Evolutionary conservation across 176 grass and related monocot species (phyloP).

Genomic region (Carex kokanica): DNA sequence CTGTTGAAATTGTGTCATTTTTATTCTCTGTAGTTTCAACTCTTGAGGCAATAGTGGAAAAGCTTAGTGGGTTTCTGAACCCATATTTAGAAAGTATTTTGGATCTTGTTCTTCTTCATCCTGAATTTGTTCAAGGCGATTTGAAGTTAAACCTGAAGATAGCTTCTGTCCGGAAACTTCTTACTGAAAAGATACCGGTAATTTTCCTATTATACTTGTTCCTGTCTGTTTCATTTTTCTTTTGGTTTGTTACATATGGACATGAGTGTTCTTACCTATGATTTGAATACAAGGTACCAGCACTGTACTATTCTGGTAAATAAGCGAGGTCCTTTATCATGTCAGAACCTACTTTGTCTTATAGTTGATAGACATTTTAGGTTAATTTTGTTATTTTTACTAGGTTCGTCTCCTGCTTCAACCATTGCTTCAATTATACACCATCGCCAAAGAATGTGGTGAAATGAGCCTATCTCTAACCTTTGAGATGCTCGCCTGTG

Average conservation of each 20-base stretch:
- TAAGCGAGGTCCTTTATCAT: background rate
- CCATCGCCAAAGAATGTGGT: conserved; percentile 53
- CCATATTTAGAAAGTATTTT: conserved; percentile 68
- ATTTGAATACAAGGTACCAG: conserved; percentile 31
- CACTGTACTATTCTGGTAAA: conserved; percentile 20
- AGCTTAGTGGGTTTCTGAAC: conserved; percentile 82
- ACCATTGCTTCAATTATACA: conserved; percentile 62
- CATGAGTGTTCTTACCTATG: background rate
- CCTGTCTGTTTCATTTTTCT: background rate
- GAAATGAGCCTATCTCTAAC: conserved; percentile 61
- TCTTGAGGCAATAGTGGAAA: conserved; percentile 70
- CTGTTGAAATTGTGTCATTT: conserved; percentile 26
- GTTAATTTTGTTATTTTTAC: conserved; percentile 15
- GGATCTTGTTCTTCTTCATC: conserved; percentile 65
- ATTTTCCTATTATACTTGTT: conserved; percentile 29
- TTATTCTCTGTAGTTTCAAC: conserved; percentile 57
- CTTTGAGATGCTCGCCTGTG: conserved; percentile 64
- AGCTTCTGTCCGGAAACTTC: conserved; percentile 51
- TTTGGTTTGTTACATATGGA: conserved; percentile 17
- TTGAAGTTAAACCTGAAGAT: conserved; percentile 61
- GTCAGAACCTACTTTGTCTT: background rate
- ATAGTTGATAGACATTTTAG: background rate
- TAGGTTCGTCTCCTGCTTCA: conserved; percentile 75
- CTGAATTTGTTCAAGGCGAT: conserved; percentile 51
- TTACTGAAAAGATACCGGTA: conserved; percentile 88